Percentiles rank a stretch among this genome's conserved stretches.
phyloP scores from a whole-genome alignment of 345 rosid genomes.

The Ceriops zippeliana region DNA sequence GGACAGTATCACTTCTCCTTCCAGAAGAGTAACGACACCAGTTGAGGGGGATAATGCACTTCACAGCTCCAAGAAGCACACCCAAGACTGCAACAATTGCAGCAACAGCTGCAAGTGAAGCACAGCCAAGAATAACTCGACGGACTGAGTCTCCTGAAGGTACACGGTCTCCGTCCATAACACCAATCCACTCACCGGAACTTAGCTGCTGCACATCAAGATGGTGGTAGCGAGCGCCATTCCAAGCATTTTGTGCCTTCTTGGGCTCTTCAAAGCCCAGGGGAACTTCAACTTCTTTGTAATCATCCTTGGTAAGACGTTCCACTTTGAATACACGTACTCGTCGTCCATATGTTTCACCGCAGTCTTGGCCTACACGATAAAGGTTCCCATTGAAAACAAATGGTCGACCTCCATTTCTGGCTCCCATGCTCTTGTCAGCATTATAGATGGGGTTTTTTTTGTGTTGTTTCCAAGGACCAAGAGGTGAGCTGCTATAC shows the following conservation, averaged over 20 bases:
- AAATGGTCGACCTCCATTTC: constrained; percentile 93
- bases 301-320: constrained; percentile 56
- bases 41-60: constrained; percentile 72
- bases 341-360: constrained; percentile 72
- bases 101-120: constrained; percentile 56
- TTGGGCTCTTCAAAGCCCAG: constrained; percentile 40
- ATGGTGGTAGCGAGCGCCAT: constrained; percentile 80
- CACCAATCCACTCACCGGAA: constrained; percentile 77
- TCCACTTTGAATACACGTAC: constrained; percentile 64
- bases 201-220: constrained; percentile 70
- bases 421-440: constrained; percentile 59
- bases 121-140: constrained; percentile 66
- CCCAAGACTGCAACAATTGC: constrained; percentile 52
- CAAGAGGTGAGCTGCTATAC: constrained; percentile 80
- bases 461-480: constrained; percentile 94
- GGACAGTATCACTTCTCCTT: constrained; percentile 52
- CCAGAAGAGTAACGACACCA: constrained; percentile 66
- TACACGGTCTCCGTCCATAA: constrained; percentile 88
- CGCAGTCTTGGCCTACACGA: constrained; percentile 96
- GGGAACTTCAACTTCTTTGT: constrained; percentile 73
- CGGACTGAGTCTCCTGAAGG: constrained; percentile 59
- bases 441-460: constrained; percentile 76
- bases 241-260: constrained; percentile 82
- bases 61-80: constrained; percentile 66
- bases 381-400: constrained; percentile 58